Percentiles rank a stretch among this genome's conserved stretches.
phyloP scores from a whole-genome alignment of 768 basidiomycete species.

The Lactifluus rugatus region DNA sequence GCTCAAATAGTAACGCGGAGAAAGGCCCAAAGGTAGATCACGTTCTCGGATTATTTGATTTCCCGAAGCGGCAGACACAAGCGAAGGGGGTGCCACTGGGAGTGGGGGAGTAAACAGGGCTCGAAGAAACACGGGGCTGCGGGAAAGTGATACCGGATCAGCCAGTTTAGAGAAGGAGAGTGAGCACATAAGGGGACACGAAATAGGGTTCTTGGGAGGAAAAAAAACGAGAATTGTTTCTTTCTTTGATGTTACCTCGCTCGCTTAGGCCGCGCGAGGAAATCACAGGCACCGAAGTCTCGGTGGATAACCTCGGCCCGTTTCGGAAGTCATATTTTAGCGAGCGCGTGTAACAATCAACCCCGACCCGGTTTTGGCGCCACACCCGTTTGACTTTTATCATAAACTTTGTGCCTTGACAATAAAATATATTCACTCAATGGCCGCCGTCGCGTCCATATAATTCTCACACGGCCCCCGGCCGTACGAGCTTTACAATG shows the following conservation, averaged over 20 bases:
- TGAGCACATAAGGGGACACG: background rate
- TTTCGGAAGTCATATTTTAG: conserved; percentile 11
- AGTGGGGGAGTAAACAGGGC: conserved; percentile 6
- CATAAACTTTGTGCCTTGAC: background rate
- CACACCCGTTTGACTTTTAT: conserved; percentile 11
- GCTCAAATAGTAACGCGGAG: conserved; percentile 18
- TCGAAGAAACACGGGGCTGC: conserved; percentile 3
- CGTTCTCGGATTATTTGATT: conserved; percentile 17
- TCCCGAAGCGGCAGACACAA: conserved; percentile 16
- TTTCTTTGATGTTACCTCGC: conserved; percentile 13
- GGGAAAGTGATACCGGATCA: conserved; percentile 13
- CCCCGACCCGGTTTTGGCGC: conserved; percentile 13
- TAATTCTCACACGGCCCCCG: background rate
- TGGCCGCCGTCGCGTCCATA: conserved; percentile 12
- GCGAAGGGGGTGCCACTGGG: too few species aligned
- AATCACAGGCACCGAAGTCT: conserved; percentile 19
- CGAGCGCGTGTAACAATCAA: background rate
- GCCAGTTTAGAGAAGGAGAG: conserved; percentile 1
- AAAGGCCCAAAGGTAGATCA: conserved; percentile 11
- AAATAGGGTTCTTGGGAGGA: conserved; percentile 12
- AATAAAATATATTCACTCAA: too few species aligned
- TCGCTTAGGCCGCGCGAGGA: conserved; percentile 3
- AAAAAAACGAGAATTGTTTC: conserved; percentile 6
- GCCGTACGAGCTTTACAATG: background rate
- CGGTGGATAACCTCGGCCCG: conserved; percentile 16